phyloP scores from a whole-genome alignment of 2,329 filamentous ascomycete genomes.

The Stachybotrys echinatus region DNA sequence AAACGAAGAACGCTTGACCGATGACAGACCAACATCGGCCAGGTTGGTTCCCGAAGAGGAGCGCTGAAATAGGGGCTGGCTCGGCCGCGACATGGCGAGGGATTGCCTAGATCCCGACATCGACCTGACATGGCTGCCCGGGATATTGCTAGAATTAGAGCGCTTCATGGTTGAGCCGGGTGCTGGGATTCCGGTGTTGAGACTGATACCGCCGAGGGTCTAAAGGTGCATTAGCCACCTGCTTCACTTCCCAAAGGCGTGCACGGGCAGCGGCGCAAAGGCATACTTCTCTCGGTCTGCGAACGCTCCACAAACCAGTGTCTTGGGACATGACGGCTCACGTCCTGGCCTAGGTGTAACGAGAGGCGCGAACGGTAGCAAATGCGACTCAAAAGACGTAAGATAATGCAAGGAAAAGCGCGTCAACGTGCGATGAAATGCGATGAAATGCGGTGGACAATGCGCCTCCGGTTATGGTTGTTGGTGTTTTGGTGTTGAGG shows the following conservation, averaged over 20 bases:
- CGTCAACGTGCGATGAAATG: too few species aligned
- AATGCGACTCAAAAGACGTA: too few species aligned
- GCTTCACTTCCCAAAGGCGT: too few species aligned
- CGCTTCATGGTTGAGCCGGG: slow-evolving; percentile 93
- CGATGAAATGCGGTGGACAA: too few species aligned
- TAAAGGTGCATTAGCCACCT: slow-evolving; percentile 34
- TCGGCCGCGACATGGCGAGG: slow-evolving; percentile 76
- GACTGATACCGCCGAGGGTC: slow-evolving; percentile 82
- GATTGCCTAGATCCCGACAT: slow-evolving; percentile 81
- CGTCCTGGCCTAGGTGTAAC: too few species aligned
- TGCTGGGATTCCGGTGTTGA: slow-evolving; percentile 81
- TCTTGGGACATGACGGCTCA: slow-evolving; percentile 70
- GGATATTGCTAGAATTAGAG: slow-evolving; percentile 69
- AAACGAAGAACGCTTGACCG: slow-evolving; percentile 76
- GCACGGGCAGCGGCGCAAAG: slow-evolving; percentile 5
- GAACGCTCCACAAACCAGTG: slow-evolving; percentile 82
- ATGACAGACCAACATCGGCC: slow-evolving; percentile 73
- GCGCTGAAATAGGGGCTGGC: slow-evolving; percentile 81
- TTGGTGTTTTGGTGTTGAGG: neutral
- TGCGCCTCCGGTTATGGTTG: neutral
- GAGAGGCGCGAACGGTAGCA: slow-evolving; percentile 11
- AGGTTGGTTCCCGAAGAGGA: slow-evolving; percentile 79
- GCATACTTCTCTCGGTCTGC: slow-evolving; percentile 81
- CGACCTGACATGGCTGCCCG: slow-evolving; percentile 69
- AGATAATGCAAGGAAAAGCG: too few species aligned